Evolutionary conservation across 495 filamentous ascomycete species (phyloP).

Genomic region (Aspergillus bertholletiae): DNA sequence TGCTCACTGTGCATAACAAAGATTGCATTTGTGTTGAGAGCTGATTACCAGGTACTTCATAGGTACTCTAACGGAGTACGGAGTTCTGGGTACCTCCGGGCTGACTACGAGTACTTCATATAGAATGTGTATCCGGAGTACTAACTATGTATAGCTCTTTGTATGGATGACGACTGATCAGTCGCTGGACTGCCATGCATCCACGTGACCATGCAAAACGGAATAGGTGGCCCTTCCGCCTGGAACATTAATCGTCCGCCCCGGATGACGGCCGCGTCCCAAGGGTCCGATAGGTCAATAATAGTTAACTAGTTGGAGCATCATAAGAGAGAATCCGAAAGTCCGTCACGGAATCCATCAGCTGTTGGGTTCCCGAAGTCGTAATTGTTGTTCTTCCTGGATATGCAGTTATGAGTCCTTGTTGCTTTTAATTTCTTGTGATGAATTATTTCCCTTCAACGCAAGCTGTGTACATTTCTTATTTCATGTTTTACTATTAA

Average conservation of each 20-base stretch:
- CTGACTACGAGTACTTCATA: no score
- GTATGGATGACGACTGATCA: no score
- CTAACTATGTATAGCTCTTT: no score
- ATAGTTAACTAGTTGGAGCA: neutral
- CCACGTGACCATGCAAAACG: slow-evolving; percentile 14
- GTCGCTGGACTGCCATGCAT: neutral
- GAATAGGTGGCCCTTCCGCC: slow-evolving; percentile 19
- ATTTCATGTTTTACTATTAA: slow-evolving; percentile 9
- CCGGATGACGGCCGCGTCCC: slow-evolving; percentile 12
- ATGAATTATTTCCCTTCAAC: slow-evolving; percentile 4
- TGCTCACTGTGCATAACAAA: no score
- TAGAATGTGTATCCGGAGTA: no score
- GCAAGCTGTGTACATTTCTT: slow-evolving; percentile 6
- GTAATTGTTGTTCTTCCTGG: neutral
- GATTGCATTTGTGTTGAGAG: no score
- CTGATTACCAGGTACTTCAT: no score
- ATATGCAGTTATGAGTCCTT: slow-evolving; percentile 4
- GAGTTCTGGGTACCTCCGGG: no score
- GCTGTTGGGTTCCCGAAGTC: neutral
- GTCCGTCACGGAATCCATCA: slow-evolving; percentile 1
- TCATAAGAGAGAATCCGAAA: slow-evolving; percentile 1
- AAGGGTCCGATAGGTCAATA: slow-evolving; percentile 2
- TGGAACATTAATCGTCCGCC: slow-evolving; percentile 10
- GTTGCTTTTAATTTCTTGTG: slow-evolving; percentile 1
- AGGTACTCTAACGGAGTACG: no score